A percentile compares a stretch with the other conserved stretches of the same genome.
These are phyloP conservation scores for Boechera divaricarpa DNA, from an alignment of 345 rosid species.

Conservation along the genomic window DNA sequence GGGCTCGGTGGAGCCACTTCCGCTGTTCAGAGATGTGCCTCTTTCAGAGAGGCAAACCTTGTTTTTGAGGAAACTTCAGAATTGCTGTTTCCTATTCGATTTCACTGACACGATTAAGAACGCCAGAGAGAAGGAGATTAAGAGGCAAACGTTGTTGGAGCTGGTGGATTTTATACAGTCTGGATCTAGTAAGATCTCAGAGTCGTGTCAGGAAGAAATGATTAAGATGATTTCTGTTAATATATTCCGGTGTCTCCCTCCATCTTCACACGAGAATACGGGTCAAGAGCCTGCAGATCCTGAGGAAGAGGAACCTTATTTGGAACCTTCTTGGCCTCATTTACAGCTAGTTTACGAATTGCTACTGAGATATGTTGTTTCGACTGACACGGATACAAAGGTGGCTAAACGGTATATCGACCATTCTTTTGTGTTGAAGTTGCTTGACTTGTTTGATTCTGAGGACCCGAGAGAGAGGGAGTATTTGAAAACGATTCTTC, in stretches of 20 bases:
- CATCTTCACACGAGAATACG: constrained; percentile 76
- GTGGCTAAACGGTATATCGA: constrained; percentile 86
- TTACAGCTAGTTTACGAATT: constrained; percentile 89
- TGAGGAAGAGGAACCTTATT: constrained; percentile 89
- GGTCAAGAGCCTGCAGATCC: constrained; percentile 84
- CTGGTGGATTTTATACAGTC: constrained; percentile 87
- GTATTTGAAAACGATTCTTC: constrained; percentile 87
- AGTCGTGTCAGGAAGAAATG: constrained; percentile 87
- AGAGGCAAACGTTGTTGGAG: constrained; percentile 80
- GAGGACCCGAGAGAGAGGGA: constrained; percentile 92
- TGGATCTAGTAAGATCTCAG: constrained; percentile 78
- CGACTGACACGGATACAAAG: constrained; percentile 83
- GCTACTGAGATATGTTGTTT: constrained; percentile 77
- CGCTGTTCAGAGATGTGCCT: constrained; percentile 70
- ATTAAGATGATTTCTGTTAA: constrained; percentile 73
- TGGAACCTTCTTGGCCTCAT: constrained; percentile 95
- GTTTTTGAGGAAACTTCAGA: constrained; percentile 74
- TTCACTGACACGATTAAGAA: constrained; percentile 65
- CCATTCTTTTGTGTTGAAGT: constrained; percentile 82
- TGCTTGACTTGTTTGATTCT: constrained; percentile 88
- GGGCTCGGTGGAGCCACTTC: constrained; percentile 68
- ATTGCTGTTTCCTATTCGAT: constrained; percentile 79
- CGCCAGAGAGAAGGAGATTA: constrained; percentile 82
- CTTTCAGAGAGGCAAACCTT: constrained; percentile 65
- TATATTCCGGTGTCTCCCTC: constrained; percentile 77